These are phyloP conservation scores for Beauveria sp. DNA, from an alignment of 2,329 filamentous ascomycete species.

Conservation along the genomic window DNA sequence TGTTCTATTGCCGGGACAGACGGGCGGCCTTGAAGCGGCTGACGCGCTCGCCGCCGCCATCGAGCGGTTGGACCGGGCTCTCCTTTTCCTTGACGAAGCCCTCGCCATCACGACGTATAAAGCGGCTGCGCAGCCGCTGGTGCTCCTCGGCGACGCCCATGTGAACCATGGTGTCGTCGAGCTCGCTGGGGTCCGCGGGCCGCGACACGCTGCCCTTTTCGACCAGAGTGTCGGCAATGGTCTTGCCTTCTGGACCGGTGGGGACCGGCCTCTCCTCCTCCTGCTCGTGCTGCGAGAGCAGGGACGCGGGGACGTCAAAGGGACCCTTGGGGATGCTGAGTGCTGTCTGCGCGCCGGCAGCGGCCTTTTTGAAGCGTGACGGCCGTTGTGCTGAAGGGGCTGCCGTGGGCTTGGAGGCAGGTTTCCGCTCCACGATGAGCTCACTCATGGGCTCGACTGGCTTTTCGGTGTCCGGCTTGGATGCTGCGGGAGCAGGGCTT, in stretches of 20 bases:
- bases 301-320: constrained; percentile 33
- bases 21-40: constrained; percentile 70
- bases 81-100: constrained; percentile 72
- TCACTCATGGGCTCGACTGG: constrained; percentile 44
- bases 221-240: constrained; percentile 52
- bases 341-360: constrained; percentile 9
- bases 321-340: constrained; percentile 31
- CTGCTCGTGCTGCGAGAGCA: constrained; percentile 27
- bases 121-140: constrained; percentile 70
- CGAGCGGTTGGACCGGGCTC: constrained; percentile 57
- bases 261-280: constrained; percentile 30
- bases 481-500: constrained; percentile 11
- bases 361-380: constrained; percentile 45
- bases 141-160: constrained; percentile 78
- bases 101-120: constrained; percentile 69
- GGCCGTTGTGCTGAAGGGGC: constrained; percentile 26
- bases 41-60: constrained; percentile 55
- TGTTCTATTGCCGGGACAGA: constrained; percentile 42
- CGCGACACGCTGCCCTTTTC: constrained; percentile 39
- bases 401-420: constrained; percentile 15
- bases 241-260: constrained; percentile 42
- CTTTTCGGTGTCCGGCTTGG: constrained; percentile 21
- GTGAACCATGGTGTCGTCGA: constrained; percentile 62
- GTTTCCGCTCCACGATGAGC: constrained; percentile 39
- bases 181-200: constrained; percentile 47